These are phyloP conservation scores for Venturia oleaginea DNA, from an alignment of 2,329 filamentous ascomycete species.

Conservation along the genomic window DNA sequence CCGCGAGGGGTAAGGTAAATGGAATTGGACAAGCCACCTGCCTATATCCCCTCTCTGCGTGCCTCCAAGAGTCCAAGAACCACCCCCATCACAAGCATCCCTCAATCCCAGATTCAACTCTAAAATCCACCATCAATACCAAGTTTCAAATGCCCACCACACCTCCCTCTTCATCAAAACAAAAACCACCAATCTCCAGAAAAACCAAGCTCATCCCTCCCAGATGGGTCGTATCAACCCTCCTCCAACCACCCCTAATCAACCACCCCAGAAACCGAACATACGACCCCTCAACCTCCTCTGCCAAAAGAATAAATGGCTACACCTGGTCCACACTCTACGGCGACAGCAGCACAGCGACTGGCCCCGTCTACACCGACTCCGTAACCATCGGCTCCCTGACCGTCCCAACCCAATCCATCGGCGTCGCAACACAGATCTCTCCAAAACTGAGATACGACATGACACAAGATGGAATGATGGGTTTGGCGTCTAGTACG, in stretches of 20 bases:
- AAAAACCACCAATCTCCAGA: not conserved
- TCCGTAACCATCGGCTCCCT: constrained; percentile 53
- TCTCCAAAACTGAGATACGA: constrained; percentile 45
- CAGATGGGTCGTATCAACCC: constrained; percentile 12
- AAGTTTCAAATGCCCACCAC: no score
- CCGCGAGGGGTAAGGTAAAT: no score
- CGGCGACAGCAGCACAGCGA: constrained; percentile 56
- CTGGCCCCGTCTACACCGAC: constrained; percentile 57
- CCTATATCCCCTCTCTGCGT: no score
- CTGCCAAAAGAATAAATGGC: not conserved
- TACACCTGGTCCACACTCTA: constrained; percentile 53
- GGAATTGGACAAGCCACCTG: no score
- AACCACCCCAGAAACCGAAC: not conserved
- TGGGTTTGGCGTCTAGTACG: not conserved
- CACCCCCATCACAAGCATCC: no score
- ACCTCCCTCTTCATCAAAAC: not conserved
- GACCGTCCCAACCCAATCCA: constrained; percentile 50
- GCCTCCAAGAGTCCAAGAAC: no score
- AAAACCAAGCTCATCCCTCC: not conserved
- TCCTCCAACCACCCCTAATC: not conserved
- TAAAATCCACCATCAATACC: no score
- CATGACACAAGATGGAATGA: constrained; percentile 28
- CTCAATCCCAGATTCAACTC: no score
- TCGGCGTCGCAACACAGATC: constrained; percentile 54
- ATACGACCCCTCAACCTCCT: not conserved